A percentile compares a stretch with the other conserved stretches of the same genome.
These are phyloP conservation scores for Syncephalastrum sp. DNA, from an alignment of 371 early-diverging fungal species.

Conservation along the genomic window DNA sequence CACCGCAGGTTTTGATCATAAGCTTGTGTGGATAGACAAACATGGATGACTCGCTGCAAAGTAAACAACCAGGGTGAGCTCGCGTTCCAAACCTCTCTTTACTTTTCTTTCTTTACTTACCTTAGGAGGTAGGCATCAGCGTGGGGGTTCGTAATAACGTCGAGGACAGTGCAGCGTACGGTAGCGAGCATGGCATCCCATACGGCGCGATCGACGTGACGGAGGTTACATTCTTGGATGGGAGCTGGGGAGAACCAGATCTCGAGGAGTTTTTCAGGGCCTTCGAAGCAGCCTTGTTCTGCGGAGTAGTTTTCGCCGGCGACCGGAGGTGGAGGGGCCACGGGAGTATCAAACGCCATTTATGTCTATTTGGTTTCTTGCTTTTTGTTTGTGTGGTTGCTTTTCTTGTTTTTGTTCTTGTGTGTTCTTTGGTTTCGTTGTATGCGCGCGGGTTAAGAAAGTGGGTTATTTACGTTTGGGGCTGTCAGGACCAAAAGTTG, in stretches of 20 bases:
- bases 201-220: constrained; percentile 64
- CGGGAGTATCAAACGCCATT: constrained; percentile 20
- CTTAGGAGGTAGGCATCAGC: constrained; percentile 86
- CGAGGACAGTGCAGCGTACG: constrained; percentile 87
- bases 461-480: constrained; percentile 6
- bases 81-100: constrained; percentile 3
- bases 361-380: constrained; percentile 4
- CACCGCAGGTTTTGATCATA: constrained; percentile 94
- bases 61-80: constrained; percentile 6
- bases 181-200: constrained; percentile 89
- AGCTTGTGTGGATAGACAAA: constrained; percentile 90
- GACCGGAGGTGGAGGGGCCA: constrained; percentile 23
- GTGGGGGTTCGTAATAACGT: constrained; percentile 68
- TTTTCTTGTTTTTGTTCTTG: background rate
- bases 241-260: constrained; percentile 82
- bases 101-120: constrained; percentile 23
- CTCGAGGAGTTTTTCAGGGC: constrained; percentile 96
- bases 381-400: constrained; percentile 1
- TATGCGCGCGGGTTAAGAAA: constrained; percentile 1
- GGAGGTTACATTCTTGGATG: constrained; percentile 55
- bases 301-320: constrained; percentile 42
- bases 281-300: constrained; percentile 71
- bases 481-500: constrained; percentile 50
- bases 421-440: background rate
- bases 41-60: constrained; percentile 83